phyloP scores from a whole-genome alignment of 129 eudicot species.

The Deinandra increscens region DNA sequence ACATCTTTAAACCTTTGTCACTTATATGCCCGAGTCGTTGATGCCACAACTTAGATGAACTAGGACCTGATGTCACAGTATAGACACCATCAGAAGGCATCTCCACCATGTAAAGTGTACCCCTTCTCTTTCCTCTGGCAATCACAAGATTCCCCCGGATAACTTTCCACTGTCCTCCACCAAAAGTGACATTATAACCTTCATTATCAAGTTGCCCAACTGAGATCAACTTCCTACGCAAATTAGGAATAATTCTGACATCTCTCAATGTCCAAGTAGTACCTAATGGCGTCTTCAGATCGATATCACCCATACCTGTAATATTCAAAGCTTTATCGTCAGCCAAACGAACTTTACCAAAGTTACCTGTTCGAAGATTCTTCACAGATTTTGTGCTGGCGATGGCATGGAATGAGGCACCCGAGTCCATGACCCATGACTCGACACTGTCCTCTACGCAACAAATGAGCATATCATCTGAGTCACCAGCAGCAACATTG shows the following conservation, averaged over 20 bases:
- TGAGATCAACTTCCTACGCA: no score
- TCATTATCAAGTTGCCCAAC: no score
- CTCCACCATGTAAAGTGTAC: no score
- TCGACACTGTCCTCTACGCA: neutral
- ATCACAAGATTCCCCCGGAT: no score
- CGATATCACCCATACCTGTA: neutral
- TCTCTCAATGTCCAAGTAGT: neutral
- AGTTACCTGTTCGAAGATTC: neutral
- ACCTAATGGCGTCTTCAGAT: neutral
- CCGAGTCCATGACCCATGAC: neutral
- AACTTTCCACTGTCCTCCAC: no score
- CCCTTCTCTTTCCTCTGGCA: no score
- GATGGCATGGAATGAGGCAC: neutral
- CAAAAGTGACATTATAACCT: no score
- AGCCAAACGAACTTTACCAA: neutral
- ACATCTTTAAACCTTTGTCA: no score
- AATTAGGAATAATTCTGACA: neutral
- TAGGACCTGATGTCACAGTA: no score
- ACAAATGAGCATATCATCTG: neutral
- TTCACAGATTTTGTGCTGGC: neutral
- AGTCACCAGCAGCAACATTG: neutral
- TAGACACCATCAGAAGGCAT: no score
- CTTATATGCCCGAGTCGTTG: no score
- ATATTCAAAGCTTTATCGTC: neutral
- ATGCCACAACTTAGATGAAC: no score